Percentiles rank a stretch among this genome's conserved stretches.
Conservation (phyloP, 2,329 filamentous ascomycete species). For the Xylaria digitata region DNA sequence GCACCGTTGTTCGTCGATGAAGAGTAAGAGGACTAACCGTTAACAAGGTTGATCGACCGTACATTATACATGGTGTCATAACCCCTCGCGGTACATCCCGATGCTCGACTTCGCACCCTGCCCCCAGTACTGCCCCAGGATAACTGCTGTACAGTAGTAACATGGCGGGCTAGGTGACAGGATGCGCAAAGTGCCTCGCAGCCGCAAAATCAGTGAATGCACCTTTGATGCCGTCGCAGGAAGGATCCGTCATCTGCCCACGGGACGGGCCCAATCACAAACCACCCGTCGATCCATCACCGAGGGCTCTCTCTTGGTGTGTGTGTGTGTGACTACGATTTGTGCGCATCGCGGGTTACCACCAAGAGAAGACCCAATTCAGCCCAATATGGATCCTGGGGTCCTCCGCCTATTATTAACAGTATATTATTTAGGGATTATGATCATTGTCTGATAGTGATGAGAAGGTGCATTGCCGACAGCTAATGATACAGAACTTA, state of each 20-base stretch:
- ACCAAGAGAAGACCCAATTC: constrained; percentile 18
- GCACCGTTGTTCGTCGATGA: constrained; percentile 1
- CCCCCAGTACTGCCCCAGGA: background rate
- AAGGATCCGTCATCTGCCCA: constrained; percentile 46
- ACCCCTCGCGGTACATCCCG: constrained; percentile 19
- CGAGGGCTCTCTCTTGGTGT: constrained; percentile 18
- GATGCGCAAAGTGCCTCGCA: constrained; percentile 30
- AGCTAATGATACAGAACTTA: constrained; percentile 14
- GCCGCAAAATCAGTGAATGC: constrained; percentile 34
- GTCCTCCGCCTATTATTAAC: constrained; percentile 18
- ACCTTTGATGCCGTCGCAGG: constrained; percentile 40
- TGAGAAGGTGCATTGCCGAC: constrained; percentile 20
- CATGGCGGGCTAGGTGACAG: constrained; percentile 26
- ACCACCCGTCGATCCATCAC: constrained; percentile 14
- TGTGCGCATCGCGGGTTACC: constrained; percentile 18
- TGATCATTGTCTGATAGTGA: constrained; percentile 14
- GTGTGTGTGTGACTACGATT: constrained; percentile 31
- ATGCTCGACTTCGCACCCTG: constrained; percentile 7
- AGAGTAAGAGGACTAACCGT: constrained; percentile 6
- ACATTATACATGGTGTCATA: constrained; percentile 13
- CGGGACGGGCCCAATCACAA: constrained; percentile 36
- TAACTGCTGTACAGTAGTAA: background rate
- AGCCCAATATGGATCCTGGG: constrained; percentile 36
- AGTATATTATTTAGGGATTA: constrained; percentile 3
- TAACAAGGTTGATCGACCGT: constrained; percentile 6